Base-by-base conservation (phyloP, 306 rosid species). In the Notholithocarpus densiflorus region DNA sequence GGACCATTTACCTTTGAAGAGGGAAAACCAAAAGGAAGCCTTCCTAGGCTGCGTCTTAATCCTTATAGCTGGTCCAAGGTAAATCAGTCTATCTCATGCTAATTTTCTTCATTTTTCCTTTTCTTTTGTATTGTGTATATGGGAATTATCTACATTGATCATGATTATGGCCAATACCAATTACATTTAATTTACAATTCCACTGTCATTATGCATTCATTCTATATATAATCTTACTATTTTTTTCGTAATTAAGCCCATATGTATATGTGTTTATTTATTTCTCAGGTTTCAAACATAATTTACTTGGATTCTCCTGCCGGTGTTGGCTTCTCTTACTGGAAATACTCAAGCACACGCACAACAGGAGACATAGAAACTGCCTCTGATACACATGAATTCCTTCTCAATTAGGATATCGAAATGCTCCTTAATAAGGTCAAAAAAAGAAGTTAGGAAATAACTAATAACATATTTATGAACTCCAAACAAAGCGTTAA, bases 41-140 rank as follows among this genome's bases (percentile, higher is more conserved):
- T 88, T 13, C 89, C 91, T 21, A 74, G 9, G n/a, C 70, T 88
- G 76, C 89, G 83, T 69, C 86, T 86, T 40, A 88, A 88, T 81
- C 79, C 89, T 12, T 77, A 79, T 68, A 83, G 89, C 74, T 86
- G 91, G 91, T 83, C 91, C 52, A 88, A 88, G 91, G 89, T 85
- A 18, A 32, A 20, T 60, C 32, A 20, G 59, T 23, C 12, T 27
- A 19, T 57, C 56, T 19, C 29, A 7, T 21, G 15, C 21, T 4
- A 64, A 6, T 21, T 11, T 20, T 53, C 18, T 32, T 31, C 34
- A 20, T 17, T 18, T 5, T 52, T 3, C 10, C 43, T 6, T 34
- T 34, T 34, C 43, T 34, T 34, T 34, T 34, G 43, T 34, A 6
- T 34, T 34, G 43, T 6, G 10, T 34, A 34, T 6, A 34, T 34